phyloP scores from a whole-genome alignment of 179 eudicot species.

The Beta macrorhiza region DNA sequence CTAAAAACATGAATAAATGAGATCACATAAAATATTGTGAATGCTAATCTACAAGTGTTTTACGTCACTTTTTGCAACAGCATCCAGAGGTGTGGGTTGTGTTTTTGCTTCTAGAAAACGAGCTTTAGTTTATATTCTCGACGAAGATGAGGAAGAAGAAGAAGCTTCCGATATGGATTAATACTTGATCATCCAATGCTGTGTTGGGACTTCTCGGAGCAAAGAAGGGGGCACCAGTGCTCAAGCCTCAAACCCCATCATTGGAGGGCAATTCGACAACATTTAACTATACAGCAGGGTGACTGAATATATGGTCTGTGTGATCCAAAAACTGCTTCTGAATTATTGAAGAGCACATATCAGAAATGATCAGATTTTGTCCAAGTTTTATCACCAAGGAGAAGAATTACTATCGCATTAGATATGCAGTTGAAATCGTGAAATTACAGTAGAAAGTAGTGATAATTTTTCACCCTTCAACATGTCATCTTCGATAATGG shows the following conservation, averaged over 20 bases:
- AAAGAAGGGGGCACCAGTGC: not conserved
- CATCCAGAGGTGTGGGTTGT: constrained; percentile 96
- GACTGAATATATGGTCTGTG: not conserved
- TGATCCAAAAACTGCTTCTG: not conserved
- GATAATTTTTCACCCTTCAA: too few relatives aligned
- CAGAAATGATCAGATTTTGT: too few relatives aligned
- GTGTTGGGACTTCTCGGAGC: not conserved
- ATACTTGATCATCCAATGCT: constrained; percentile 3
- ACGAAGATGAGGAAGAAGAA: constrained; percentile 88
- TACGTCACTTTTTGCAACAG: constrained; percentile 36
- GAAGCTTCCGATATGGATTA: constrained; percentile 78
- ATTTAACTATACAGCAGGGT: constrained; percentile 14
- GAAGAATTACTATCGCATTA: too few relatives aligned
- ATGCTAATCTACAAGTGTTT: not conserved
- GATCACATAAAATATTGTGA: not conserved
- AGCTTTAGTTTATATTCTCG: constrained; percentile 92
- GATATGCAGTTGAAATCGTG: too few relatives aligned
- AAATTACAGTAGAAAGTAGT: too few relatives aligned
- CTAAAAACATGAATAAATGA: not conserved
- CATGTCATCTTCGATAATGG: too few relatives aligned
- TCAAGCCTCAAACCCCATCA: not conserved
- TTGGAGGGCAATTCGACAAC: not conserved
- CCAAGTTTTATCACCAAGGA: too few relatives aligned
- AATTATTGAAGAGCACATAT: too few relatives aligned
- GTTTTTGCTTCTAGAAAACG: constrained; percentile 85